Base-by-base conservation (phyloP, 495 filamentous ascomycete species). In the Penicillium odoratum region DNA sequence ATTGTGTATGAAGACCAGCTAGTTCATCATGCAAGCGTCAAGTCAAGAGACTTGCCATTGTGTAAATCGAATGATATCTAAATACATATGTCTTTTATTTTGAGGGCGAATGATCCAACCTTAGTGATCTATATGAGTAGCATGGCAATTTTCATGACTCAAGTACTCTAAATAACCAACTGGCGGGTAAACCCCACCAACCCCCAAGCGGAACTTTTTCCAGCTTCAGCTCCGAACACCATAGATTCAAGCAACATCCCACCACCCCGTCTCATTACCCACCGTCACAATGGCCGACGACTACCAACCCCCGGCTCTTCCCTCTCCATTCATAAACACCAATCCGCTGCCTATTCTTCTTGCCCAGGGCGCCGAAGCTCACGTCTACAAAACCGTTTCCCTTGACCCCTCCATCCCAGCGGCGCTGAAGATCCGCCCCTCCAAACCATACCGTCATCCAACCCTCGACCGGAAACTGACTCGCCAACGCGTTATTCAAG, bases 341-440 rank as follows among this genome's bases (percentile, higher is more conserved):
- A 57, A 73, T 64, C 77, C 84, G 16, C 76, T 83, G 48, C 74
- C 80, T 59, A 70, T 76, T 15, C 78, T 94, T 65, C 81, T 97
- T 57, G 84, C 88, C 38, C 94, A 97, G 81, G 94, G 94, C 76
- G 94, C 94, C 71, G 94, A 98, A 83, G 91, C 89, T 47, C 90
- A 92, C 65, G 81, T 98, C 69, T 98, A 93, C 88, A 83, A 83
- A 63, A 93, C 93, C 8, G 85, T 82, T 61, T 92, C 90, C 76
- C 89, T 96, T 63, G 66, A 79, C 13, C 83, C 90, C 55, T 61
- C 74, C 56, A 81, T 82, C 46, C 85, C 88, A 13, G 89, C 85
- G 65, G 91, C 92, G 0, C 86, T 98, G 56, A 98, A 98, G 77
- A 85, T 95, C 82, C 92, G 94, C 11, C 94, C 95, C 5, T 80